Percentiles rank a stretch among this genome's conserved stretches.
These are phyloP conservation scores for Diaporthe vaccinii DNA, from an alignment of 2,329 filamentous ascomycete species.

Conservation along the genomic window DNA sequence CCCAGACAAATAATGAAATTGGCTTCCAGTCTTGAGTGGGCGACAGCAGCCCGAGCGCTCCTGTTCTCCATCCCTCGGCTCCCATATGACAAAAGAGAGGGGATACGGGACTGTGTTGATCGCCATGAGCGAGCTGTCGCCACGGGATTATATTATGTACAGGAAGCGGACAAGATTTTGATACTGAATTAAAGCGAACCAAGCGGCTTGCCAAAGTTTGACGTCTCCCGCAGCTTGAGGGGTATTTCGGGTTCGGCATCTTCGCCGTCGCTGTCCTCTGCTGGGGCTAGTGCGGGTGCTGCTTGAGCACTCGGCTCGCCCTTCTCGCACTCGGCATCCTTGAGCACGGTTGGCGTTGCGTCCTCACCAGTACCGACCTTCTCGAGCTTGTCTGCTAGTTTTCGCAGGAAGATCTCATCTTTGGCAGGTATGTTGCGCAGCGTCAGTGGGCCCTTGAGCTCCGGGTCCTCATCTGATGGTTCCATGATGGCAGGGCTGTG, in stretches of 20 bases:
- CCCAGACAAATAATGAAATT: slow-evolving; percentile 24
- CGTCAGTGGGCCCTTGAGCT: slow-evolving; percentile 66
- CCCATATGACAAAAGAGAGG: slow-evolving; percentile 17
- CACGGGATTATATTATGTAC: slow-evolving; percentile 21
- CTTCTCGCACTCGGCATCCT: slow-evolving; percentile 25
- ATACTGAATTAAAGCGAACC: slow-evolving; percentile 46
- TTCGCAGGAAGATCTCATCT: slow-evolving; percentile 67
- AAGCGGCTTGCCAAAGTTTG: slow-evolving; percentile 64
- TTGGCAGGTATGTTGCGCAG: slow-evolving; percentile 68
- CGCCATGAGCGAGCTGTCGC: neutral
- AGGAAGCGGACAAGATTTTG: neutral
- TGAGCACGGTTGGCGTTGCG: slow-evolving; percentile 59
- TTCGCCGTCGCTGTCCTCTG: slow-evolving; percentile 44
- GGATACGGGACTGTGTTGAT: neutral
- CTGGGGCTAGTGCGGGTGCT: slow-evolving; percentile 36
- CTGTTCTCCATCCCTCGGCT: neutral
- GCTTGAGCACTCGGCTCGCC: slow-evolving; percentile 22
- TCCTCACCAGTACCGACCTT: slow-evolving; percentile 62
- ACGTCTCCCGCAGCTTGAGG: slow-evolving; percentile 49
- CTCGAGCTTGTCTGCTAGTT: slow-evolving; percentile 65
- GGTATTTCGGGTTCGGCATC: slow-evolving; percentile 45
- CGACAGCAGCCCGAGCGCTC: neutral
- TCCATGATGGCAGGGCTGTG: slow-evolving; percentile 51
- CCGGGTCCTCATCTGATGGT: slow-evolving; percentile 56
- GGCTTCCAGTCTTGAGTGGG: neutral